Evolutionary conservation across 805 yeast genomes (phyloP).

Genomic region (Starmerella sirachaensis): DNA sequence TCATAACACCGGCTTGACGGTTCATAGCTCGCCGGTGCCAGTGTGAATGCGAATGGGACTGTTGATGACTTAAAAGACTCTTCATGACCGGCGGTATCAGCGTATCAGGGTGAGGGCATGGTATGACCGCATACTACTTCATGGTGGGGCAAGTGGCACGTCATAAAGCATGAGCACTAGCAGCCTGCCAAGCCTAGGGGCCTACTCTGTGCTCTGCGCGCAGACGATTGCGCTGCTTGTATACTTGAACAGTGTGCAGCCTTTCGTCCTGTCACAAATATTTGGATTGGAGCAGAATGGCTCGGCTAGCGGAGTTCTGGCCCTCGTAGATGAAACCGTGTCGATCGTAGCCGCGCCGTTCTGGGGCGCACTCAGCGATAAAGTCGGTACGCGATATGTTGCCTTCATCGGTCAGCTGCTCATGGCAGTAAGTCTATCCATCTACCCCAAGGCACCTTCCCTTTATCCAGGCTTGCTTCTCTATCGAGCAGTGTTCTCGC

Average conservation of each 20-base stretch:
- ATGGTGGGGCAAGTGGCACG: no score
- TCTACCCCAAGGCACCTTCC: conserved; percentile 37
- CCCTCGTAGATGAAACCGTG: conserved; percentile 48
- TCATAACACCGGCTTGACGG: no score
- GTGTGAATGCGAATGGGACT: no score
- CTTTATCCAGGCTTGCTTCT: conserved; percentile 42
- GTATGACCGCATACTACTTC: neutral
- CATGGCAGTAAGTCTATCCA: conserved; percentile 36
- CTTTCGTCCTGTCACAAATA: conserved; percentile 34
- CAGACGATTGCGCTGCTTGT: conserved; percentile 34
- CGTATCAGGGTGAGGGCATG: no score
- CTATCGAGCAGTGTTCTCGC: conserved; percentile 45
- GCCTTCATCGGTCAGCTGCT: conserved; percentile 39
- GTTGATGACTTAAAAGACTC: no score
- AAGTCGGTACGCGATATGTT: conserved; percentile 47
- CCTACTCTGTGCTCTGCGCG: conserved; percentile 32
- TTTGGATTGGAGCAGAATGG: conserved; percentile 30
- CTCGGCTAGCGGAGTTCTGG: conserved; percentile 37
- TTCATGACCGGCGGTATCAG: no score
- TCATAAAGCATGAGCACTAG: no score
- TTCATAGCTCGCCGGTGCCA: neutral
- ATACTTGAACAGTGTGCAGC: conserved; percentile 35
- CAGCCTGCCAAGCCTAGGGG: no score
- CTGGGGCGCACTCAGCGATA: conserved; percentile 52
- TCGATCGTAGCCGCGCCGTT: conserved; percentile 46